phyloP scores from a whole-genome alignment of 495 filamentous ascomycete genomes.

The Schizothecium vesticola region DNA sequence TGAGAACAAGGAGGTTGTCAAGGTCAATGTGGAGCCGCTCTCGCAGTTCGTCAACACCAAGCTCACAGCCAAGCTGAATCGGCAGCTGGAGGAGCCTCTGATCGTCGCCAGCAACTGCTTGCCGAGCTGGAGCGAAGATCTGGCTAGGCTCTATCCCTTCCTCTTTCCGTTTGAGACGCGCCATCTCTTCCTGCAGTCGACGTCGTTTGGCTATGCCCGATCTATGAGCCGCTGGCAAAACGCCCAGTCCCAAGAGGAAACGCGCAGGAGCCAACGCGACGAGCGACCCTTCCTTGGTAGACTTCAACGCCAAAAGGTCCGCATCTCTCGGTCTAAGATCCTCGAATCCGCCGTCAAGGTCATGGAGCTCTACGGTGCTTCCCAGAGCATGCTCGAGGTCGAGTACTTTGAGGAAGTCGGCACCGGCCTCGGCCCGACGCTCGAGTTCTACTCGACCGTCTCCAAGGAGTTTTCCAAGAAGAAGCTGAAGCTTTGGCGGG shows the following conservation, averaged over 20 bases:
- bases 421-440: conserved; percentile 89
- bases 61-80: conserved; percentile 96
- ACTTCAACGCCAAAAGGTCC: conserved; percentile 93
- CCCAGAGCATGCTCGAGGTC: conserved; percentile 90
- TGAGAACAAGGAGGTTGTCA: conserved; percentile 68
- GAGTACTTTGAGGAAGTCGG: conserved; percentile 99
- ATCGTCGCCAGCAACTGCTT: conserved; percentile 97
- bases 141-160: conserved; percentile 95
- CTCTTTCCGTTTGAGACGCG: conserved; percentile 99
- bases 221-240: conserved; percentile 98
- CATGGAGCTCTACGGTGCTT: conserved; percentile 98
- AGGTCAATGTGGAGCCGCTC: conserved; percentile 71
- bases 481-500: conserved; percentile 93
- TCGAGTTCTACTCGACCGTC: conserved; percentile 98
- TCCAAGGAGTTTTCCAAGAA: conserved; percentile 97
- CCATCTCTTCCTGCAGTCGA: conserved; percentile 95
- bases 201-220: conserved; percentile 94
- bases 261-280: conserved; percentile 75
- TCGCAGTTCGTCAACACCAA: conserved; percentile 99
- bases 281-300: conserved; percentile 90
- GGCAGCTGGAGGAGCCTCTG: conserved; percentile 94
- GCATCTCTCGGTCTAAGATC: conserved; percentile 87
- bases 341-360: conserved; percentile 96
- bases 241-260: conserved; percentile 72
- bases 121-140: conserved; percentile 92